Percentiles rank a stretch among this genome's conserved stretches.
Conservation (phyloP, 2,329 filamentous ascomycete species). For the Trichoderma polysporum region DNA sequence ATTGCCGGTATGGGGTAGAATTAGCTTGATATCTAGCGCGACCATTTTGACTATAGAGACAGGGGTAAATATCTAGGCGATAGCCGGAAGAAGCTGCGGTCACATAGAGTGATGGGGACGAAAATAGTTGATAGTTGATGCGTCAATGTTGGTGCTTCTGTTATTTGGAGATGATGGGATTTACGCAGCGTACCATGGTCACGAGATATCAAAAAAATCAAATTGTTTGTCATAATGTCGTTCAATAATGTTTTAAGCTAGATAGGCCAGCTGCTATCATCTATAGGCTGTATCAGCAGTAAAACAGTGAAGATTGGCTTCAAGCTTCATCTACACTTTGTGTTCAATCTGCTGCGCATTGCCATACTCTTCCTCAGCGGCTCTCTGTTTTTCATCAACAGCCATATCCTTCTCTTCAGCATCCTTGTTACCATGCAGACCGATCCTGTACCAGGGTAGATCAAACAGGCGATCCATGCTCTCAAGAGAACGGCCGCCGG, state of each 20-base stretch:
- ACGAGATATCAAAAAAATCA: neutral
- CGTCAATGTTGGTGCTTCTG: no score
- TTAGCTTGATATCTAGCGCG: neutral
- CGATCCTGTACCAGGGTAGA: slow-evolving; percentile 74
- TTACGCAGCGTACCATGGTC: neutral
- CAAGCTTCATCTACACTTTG: slow-evolving; percentile 18
- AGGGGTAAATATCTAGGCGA: neutral
- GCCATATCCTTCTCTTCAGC: slow-evolving; percentile 48
- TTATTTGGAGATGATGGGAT: neutral
- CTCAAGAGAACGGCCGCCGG: slow-evolving; percentile 63
- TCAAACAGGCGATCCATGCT: slow-evolving; percentile 71
- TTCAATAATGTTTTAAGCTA: neutral
- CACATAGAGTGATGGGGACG: neutral
- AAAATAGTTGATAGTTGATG: neutral
- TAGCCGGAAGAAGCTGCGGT: neutral
- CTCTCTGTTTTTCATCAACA: slow-evolving; percentile 45
- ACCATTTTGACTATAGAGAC: neutral
- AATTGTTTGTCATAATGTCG: neutral
- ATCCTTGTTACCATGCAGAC: slow-evolving; percentile 54
- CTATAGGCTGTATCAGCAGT: neutral
- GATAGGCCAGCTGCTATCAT: neutral
- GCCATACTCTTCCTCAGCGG: slow-evolving; percentile 34
- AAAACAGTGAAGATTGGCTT: neutral
- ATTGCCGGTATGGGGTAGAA: neutral
- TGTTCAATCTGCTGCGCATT: slow-evolving; percentile 39